These are phyloP conservation scores for Tolypocladium inflatum DNA, from an alignment of 2,329 filamentous ascomycete genomes.

Conservation along the genomic window DNA sequence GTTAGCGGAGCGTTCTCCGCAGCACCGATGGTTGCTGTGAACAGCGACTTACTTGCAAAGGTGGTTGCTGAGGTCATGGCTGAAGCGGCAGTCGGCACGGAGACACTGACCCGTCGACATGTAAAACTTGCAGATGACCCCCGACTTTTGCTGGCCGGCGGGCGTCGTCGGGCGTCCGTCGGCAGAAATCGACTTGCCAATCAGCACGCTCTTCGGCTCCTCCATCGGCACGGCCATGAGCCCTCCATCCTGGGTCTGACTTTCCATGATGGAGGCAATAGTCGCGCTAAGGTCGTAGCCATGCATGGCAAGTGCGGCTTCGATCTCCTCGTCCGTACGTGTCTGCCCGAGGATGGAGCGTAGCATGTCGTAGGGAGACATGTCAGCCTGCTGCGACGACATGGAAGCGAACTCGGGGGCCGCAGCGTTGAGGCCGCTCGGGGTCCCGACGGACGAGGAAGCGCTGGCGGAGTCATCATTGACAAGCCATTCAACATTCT, in stretches of 20 bases:
- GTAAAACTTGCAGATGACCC: constrained; percentile 95
- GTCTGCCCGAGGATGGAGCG: constrained; percentile 87
- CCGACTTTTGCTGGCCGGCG: constrained; percentile 65
- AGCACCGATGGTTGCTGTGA: background rate
- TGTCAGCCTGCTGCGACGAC: constrained; percentile 64
- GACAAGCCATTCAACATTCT: constrained; percentile 95
- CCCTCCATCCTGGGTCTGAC: constrained; percentile 36
- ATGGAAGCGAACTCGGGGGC: constrained; percentile 65
- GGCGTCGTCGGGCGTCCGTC: constrained; percentile 70
- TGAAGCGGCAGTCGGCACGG: constrained; percentile 91
- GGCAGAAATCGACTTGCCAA: constrained; percentile 82
- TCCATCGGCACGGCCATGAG: constrained; percentile 25
- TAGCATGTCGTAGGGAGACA: constrained; percentile 97
- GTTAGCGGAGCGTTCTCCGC: background rate
- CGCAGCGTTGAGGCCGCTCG: constrained; percentile 66
- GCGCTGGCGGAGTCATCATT: constrained; percentile 78
- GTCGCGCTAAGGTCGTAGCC: constrained; percentile 91
- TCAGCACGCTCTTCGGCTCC: constrained; percentile 60
- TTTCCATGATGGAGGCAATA: constrained; percentile 79
- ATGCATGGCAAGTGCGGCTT: constrained; percentile 78
- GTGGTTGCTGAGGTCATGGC: constrained; percentile 90
- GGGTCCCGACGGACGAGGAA: constrained; percentile 60
- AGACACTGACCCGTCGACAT: constrained; percentile 92
- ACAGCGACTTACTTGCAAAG: constrained; percentile 82
- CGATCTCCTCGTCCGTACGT: constrained; percentile 87